Percentiles rank a stretch among this genome's conserved stretches.
These are phyloP conservation scores for Phytophthora rubi DNA, from an alignment of 352 stramenopile genomes.

Conservation along the genomic window DNA sequence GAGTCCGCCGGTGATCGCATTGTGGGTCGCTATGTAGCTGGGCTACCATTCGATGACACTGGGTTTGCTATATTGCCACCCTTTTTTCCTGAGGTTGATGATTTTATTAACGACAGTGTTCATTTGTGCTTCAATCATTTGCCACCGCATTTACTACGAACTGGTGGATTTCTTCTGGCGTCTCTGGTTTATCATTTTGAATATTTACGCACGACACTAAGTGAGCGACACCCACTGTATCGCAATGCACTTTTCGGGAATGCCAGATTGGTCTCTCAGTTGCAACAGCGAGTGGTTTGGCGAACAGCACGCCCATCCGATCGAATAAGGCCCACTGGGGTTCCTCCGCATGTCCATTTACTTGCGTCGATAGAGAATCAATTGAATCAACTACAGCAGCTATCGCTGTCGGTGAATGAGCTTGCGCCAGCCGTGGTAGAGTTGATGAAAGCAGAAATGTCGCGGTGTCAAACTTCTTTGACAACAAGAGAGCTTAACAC, in stretches of 20 bases:
- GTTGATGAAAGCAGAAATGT: too few relatives aligned
- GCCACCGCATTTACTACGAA: neutral
- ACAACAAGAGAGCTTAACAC: too few relatives aligned
- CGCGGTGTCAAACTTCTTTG: too few relatives aligned
- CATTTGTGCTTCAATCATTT: neutral
- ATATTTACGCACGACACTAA: neutral
- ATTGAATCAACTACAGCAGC: neutral
- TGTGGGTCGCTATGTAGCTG: slow-evolving; percentile 29
- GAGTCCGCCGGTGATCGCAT: slow-evolving; percentile 29
- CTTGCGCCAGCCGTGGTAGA: neutral
- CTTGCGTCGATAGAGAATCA: neutral
- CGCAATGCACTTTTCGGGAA: slow-evolving; percentile 7
- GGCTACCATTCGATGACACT: slow-evolving; percentile 17
- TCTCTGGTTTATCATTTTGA: slow-evolving; percentile 13
- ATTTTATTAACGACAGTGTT: neutral
- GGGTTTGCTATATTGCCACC: slow-evolving; percentile 28
- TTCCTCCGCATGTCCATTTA: slow-evolving; percentile 3
- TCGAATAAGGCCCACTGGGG: neutral
- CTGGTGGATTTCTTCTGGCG: slow-evolving; percentile 2
- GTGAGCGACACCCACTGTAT: neutral
- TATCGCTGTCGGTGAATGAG: neutral
- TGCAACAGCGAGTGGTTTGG: neutral
- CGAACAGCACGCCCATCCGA: neutral
- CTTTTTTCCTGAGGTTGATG: slow-evolving; percentile 17
- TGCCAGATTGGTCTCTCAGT: neutral